Evolutionary conservation across 352 stramenopile genomes (phyloP), one percentile per base, ranked within the genome.

Genomic region (Globisporangium spiculum): DNA sequence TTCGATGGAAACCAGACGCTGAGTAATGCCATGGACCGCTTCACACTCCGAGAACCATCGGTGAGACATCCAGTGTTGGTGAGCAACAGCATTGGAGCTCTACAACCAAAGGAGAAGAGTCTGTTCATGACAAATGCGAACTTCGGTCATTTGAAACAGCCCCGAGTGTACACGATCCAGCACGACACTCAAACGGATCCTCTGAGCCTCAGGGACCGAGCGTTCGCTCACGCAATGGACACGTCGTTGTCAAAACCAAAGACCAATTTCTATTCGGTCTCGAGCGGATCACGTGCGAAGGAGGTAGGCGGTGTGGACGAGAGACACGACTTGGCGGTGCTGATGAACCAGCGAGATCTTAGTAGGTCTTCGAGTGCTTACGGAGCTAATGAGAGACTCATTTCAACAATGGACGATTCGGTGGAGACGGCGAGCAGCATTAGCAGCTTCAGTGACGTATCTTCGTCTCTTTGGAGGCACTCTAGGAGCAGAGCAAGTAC

Each of bases 1-100:
- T 92, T 93, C 60, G 75, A 66, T 3, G 18, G 18, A 10, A 90
- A 90, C 60, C 86, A 81, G 69, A 86, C 79, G 16, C 73, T 91
- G 16, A 71, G 79, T 6, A 80, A 93, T 70, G 82, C 86, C 1
- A 79, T 91, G 36, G 60, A 80, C 18, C 69, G 57, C 18, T 91
- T 90, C 50, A 75, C 73, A 8, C 67, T 93, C 3, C 77, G 81
- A 27, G 69, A 88, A 22, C 69, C 18, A 26, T 10, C 44, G 1
- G 67, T 66, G 44, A 10, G 27, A 61, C 8, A 48, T 27, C 18
- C 44, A 22, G 5, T 4, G 44, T 18, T 22, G 20, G 18, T 6
- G 5, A 52, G 6, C 44, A 22, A 20, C 2, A 50, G 5, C 7
- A 22, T 6, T 52, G 27, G 32, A 58, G 24, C 60, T 2, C 27